Evolutionary conservation across 2,329 filamentous ascomycete species (phyloP).

Genomic region (Pseudopyricularia javanii): DNA sequence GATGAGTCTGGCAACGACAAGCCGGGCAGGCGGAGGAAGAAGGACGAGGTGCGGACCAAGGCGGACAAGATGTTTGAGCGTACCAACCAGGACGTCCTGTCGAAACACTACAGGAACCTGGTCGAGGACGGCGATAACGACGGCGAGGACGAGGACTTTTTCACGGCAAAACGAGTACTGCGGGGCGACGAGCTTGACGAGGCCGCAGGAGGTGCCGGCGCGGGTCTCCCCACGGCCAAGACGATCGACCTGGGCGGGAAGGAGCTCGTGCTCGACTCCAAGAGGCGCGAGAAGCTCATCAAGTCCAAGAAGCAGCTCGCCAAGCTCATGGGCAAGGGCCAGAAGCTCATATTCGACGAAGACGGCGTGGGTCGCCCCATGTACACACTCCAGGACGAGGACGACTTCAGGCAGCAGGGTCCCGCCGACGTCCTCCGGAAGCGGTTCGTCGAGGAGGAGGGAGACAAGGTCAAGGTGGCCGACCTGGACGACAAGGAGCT

Average conservation of each 20-base stretch:
- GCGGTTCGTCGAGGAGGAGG: slow-evolving; percentile 68
- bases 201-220: slow-evolving; percentile 28
- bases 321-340: slow-evolving; percentile 78
- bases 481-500: slow-evolving; percentile 75
- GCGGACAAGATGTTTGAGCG: slow-evolving; percentile 98
- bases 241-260: slow-evolving; percentile 53
- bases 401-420: slow-evolving; percentile 64
- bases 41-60: slow-evolving; percentile 73
- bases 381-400: slow-evolving; percentile 81
- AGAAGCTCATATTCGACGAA: slow-evolving; percentile 83
- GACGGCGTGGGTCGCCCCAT: slow-evolving; percentile 74
- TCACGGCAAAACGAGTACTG: slow-evolving; percentile 81
- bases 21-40: slow-evolving; percentile 46
- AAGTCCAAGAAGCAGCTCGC: slow-evolving; percentile 88
- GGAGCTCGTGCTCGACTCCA: slow-evolving; percentile 78
- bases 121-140: slow-evolving; percentile 39
- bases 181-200: slow-evolving; percentile 52
- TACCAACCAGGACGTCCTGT: slow-evolving; percentile 88
- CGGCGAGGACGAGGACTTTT: slow-evolving; percentile 66
- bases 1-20: slow-evolving; percentile 27
- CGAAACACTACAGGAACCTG: slow-evolving; percentile 85
- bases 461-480: slow-evolving; percentile 55
- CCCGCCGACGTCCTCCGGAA: slow-evolving; percentile 63
- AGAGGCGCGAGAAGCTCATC: slow-evolving; percentile 89
- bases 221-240: slow-evolving; percentile 32